Percentiles rank a stretch among this genome's conserved stretches.
Evolutionary conservation across 192 early-diverging fungal species (phyloP).

Genomic region (Dissophora globulifera): DNA sequence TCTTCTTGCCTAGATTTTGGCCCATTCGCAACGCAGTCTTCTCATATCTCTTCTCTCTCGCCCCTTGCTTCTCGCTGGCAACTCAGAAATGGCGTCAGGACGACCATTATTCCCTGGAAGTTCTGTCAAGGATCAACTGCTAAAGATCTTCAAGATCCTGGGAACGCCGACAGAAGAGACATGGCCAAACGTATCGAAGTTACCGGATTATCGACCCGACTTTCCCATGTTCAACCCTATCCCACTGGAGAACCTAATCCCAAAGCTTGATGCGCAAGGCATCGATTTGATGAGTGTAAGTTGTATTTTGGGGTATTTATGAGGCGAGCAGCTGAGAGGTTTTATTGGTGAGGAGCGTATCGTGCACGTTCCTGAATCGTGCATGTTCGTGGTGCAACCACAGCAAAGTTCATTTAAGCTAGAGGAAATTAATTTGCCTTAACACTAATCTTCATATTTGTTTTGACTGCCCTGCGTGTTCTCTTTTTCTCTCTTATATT

Average conservation of each 20-base stretch:
- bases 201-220: conserved; percentile 90
- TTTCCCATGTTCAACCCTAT: conserved; percentile 80
- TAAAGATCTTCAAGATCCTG: conserved; percentile 91
- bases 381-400: conserved; percentile 19
- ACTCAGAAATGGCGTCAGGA: conserved; percentile 91
- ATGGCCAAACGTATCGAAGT: conserved; percentile 87
- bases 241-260: conserved; percentile 77
- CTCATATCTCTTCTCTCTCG: background rate
- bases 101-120: conserved; percentile 92
- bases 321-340: too few species aligned
- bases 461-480: too few species aligned
- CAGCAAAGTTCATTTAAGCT: background rate
- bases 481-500: too few species aligned
- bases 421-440: background rate
- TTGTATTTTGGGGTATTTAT: background rate
- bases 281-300: conserved; percentile 84
- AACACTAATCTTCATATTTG: background rate
- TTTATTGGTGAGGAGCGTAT: too few species aligned
- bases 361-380: conserved; percentile 34
- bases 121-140: conserved; percentile 87
- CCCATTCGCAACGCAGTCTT: too few species aligned
- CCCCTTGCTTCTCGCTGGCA: too few species aligned
- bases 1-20: too few species aligned
- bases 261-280: conserved; percentile 86
- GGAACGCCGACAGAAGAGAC: conserved; percentile 83